A percentile compares a stretch with the other conserved stretches of the same genome.
phyloP scores from a whole-genome alignment of 495 filamentous ascomycete genomes.

The Lasiosphaeria miniovina region DNA sequence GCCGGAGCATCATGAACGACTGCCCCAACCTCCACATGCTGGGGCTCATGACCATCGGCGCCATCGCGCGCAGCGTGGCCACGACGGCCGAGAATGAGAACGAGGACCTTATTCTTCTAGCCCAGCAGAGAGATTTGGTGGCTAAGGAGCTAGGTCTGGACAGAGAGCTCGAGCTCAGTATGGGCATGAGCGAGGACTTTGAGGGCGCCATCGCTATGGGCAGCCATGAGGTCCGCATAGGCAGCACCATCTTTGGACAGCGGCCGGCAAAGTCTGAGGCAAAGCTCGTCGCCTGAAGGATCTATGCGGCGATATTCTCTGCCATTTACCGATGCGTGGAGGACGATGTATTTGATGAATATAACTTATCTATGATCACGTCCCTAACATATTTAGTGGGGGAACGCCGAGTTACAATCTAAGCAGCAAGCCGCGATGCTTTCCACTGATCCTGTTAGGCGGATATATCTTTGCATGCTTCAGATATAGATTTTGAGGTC shows the following conservation, averaged over 20 bases:
- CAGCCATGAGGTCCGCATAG: constrained; percentile 90
- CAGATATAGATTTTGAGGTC: no score
- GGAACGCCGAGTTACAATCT: no score
- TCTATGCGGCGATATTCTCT: neutral
- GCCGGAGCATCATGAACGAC: constrained; percentile 59
- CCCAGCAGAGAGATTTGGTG: constrained; percentile 64
- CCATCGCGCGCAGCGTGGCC: constrained; percentile 75
- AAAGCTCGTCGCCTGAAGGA: constrained; percentile 46
- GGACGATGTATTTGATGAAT: no score
- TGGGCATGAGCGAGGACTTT: constrained; percentile 92
- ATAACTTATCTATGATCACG: no score
- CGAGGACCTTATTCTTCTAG: constrained; percentile 77
- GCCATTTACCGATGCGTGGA: no score
- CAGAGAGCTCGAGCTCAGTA: constrained; percentile 53
- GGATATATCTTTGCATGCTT: no score
- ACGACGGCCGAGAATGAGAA: constrained; percentile 75
- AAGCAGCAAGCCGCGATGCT: no score
- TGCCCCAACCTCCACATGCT: constrained; percentile 73
- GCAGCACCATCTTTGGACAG: constrained; percentile 88
- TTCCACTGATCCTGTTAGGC: no score
- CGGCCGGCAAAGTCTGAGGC: constrained; percentile 72
- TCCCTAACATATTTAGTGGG: no score
- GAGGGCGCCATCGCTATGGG: constrained; percentile 83
- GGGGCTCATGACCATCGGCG: constrained; percentile 96
- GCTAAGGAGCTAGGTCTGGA: constrained; percentile 43